Evolutionary conservation across 2,329 filamentous ascomycete genomes (phyloP).

Genomic region (Hypoxylon sp.): DNA sequence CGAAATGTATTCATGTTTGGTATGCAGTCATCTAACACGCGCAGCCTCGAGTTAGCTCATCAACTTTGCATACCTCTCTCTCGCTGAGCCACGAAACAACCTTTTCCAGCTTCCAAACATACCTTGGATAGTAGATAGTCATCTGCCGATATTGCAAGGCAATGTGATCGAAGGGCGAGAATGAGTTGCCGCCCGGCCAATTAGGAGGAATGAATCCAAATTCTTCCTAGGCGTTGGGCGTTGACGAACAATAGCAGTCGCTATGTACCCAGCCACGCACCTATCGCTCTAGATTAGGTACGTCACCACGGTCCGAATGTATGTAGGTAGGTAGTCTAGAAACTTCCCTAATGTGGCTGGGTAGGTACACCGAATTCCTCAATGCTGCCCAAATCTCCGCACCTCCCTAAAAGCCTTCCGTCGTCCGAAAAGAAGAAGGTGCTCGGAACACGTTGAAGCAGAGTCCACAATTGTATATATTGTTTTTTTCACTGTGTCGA

Average conservation of each 20-base stretch:
- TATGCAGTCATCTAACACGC: too few species aligned
- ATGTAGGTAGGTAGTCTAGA: neutral
- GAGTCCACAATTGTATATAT: neutral
- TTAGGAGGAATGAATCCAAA: too few species aligned
- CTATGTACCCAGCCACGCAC: neutral
- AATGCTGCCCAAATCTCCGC: neutral
- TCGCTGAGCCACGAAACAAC: too few species aligned
- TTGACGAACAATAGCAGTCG: too few species aligned
- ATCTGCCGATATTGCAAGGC: neutral
- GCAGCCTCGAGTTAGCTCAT: too few species aligned
- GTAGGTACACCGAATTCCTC: too few species aligned
- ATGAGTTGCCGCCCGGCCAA: neutral
- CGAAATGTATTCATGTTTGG: too few species aligned
- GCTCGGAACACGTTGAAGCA: neutral
- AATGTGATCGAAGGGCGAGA: neutral
- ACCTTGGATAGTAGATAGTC: too few species aligned
- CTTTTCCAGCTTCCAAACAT: too few species aligned
- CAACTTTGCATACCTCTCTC: too few species aligned
- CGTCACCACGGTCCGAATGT: too few species aligned
- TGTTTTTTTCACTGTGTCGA: constrained; percentile 1
- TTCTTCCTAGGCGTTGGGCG: too few species aligned
- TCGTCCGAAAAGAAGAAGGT: neutral
- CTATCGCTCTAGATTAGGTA: neutral
- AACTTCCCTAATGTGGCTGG: neutral
- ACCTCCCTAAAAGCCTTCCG: neutral